Evolutionary conservation across 129 eudicot genomes (phyloP).

Genomic region (Calendula officinalis): DNA sequence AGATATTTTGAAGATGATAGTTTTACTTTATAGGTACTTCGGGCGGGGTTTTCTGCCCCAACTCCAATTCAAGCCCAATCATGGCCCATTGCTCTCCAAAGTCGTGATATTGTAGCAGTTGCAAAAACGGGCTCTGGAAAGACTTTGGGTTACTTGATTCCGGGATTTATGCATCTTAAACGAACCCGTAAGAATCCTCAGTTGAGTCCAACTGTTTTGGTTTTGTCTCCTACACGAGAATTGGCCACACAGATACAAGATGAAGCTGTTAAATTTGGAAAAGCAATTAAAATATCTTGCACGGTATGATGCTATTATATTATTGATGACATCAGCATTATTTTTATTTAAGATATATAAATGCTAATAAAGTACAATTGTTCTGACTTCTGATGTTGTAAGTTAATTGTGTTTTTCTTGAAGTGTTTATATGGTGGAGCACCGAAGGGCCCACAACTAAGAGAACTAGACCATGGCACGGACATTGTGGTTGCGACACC

Average conservation of each 20-base stretch:
- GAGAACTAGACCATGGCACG: slow-evolving; percentile 66
- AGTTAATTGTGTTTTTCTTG: slow-evolving; percentile 5
- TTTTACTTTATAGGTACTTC: slow-evolving; percentile 54
- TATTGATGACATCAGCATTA: too few species aligned
- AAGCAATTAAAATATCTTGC: slow-evolving; percentile 69
- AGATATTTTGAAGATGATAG: slow-evolving; percentile 26
- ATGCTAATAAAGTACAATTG: neutral
- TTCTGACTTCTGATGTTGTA: slow-evolving; percentile 13
- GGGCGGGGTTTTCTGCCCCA: slow-evolving; percentile 88
- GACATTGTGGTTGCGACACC: slow-evolving; percentile 99
- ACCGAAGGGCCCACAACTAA: slow-evolving; percentile 93
- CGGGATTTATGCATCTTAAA: slow-evolving; percentile 83
- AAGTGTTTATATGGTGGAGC: slow-evolving; percentile 99
- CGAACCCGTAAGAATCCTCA: slow-evolving; percentile 56
- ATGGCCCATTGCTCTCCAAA: slow-evolving; percentile 95
- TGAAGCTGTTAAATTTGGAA: slow-evolving; percentile 90
- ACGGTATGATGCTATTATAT: slow-evolving; percentile 47
- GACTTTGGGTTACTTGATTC: slow-evolving; percentile 88
- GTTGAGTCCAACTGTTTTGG: slow-evolving; percentile 88
- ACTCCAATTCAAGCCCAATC: slow-evolving; percentile 99
- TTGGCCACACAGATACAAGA: slow-evolving; percentile 96
- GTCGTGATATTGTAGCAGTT: slow-evolving; percentile 87
- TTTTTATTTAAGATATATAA: neutral
- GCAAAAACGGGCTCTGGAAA: slow-evolving; percentile 98
- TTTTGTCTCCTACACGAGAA: slow-evolving; percentile 93